A percentile compares a stretch with the other conserved stretches of the same genome.
These are phyloP conservation scores for Colletotrichum neosansevieriae DNA, from an alignment of 2,329 filamentous ascomycete species.

Conservation along the genomic window DNA sequence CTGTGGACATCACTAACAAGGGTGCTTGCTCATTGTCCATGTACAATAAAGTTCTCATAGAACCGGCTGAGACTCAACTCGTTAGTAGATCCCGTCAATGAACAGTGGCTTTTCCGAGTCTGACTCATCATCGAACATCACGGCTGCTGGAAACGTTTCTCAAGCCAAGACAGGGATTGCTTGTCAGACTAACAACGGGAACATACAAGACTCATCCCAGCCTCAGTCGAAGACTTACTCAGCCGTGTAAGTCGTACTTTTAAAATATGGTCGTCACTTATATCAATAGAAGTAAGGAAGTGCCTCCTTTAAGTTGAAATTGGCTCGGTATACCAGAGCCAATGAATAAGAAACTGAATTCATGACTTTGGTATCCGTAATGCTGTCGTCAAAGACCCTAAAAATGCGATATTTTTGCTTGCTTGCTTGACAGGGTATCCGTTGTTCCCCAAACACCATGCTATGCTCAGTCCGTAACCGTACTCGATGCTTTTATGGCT, in stretches of 20 bases:
- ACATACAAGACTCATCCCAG: too few relatives aligned
- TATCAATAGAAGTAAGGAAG: not conserved
- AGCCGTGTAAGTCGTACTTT: too few relatives aligned
- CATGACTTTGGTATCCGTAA: constrained; percentile 31
- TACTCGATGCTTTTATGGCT: constrained; percentile 37
- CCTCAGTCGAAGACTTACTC: too few relatives aligned
- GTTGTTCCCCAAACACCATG: constrained; percentile 36
- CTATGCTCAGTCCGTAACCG: constrained; percentile 39
- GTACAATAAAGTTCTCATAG: too few relatives aligned
- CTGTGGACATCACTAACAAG: too few relatives aligned
- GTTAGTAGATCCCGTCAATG: too few relatives aligned
- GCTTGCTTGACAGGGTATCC: constrained; percentile 36
- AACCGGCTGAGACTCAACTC: too few relatives aligned
- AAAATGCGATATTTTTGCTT: constrained; percentile 31
- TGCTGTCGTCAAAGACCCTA: constrained; percentile 30
- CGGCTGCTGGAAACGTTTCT: too few relatives aligned
- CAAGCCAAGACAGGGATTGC: not conserved
- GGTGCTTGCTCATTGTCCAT: too few relatives aligned
- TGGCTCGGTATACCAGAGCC: constrained; percentile 2
- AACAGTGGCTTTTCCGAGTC: too few relatives aligned
- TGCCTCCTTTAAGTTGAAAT: not conserved
- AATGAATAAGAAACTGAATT: constrained; percentile 23
- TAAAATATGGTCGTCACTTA: not conserved
- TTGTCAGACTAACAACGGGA: not conserved
- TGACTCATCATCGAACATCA: too few relatives aligned